These are phyloP conservation scores for Vicia faba DNA, from an alignment of 306 rosid species.

Conservation along the genomic window DNA sequence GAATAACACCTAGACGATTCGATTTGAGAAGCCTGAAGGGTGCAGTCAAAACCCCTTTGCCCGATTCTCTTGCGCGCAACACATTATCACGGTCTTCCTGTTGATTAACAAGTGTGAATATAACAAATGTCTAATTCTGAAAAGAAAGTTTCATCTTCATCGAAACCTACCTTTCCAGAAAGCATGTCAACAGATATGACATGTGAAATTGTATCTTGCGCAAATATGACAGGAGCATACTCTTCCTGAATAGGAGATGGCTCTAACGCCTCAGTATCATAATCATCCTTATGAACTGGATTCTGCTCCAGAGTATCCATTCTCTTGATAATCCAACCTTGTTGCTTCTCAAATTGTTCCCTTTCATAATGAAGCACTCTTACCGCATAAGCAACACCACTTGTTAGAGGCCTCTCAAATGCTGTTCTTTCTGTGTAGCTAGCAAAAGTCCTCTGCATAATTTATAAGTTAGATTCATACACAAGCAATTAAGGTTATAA, in stretches of 20 bases:
- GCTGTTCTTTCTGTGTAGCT: constrained; percentile 93
- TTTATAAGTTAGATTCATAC: constrained; percentile 38
- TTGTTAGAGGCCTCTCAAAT: constrained; percentile 96
- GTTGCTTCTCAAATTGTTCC: constrained; percentile 93
- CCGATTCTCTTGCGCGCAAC: constrained; percentile 86
- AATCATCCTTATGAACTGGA: constrained; percentile 74
- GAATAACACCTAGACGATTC: constrained; percentile 86
- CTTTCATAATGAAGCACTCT: constrained; percentile 95
- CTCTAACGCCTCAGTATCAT: constrained; percentile 69
- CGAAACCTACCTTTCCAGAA: constrained; percentile 72
- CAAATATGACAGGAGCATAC: constrained; percentile 98
- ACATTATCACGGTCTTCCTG: constrained; percentile 93
- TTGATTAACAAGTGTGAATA: constrained; percentile 35
- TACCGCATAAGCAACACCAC: constrained; percentile 99
- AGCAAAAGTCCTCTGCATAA: constrained; percentile 76
- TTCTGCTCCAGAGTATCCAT: constrained; percentile 83
- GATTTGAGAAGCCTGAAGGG: constrained; percentile 87
- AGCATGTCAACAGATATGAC: constrained; percentile 85
- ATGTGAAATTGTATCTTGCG: constrained; percentile 92
- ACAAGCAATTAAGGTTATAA: not conserved
- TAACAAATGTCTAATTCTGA: too few species aligned
- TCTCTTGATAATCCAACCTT: constrained; percentile 95
- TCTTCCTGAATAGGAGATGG: constrained; percentile 79
- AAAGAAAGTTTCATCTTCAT: too few species aligned
- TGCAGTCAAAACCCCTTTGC: constrained; percentile 94